phyloP scores from a whole-genome alignment of 2,329 filamentous ascomycete genomes.

The Aspergillus sp. region DNA sequence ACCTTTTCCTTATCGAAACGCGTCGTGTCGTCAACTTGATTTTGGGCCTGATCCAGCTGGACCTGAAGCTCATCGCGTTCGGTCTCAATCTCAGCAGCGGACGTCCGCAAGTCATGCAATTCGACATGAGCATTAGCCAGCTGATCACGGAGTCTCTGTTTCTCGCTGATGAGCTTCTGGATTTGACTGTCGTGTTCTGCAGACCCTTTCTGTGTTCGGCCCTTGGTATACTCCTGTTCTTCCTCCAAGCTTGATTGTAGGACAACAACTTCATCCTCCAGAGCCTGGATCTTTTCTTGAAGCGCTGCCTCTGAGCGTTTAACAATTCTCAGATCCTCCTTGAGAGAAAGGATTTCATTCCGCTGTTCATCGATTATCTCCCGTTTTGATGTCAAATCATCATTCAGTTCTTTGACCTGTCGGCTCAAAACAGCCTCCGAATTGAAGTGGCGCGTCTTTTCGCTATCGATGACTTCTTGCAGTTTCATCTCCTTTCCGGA shows the following conservation, averaged over 20 bases:
- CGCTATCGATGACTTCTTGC: constrained; percentile 68
- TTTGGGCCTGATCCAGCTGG: constrained; percentile 59
- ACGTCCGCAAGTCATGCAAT: constrained; percentile 59
- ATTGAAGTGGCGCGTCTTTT: constrained; percentile 69
- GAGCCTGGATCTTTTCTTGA: constrained; percentile 64
- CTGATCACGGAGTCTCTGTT: constrained; percentile 65
- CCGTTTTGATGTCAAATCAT: constrained; percentile 69
- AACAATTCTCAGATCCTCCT: constrained; percentile 70
- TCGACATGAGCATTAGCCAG: constrained; percentile 62
- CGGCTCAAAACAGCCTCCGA: constrained; percentile 70
- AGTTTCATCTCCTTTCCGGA: constrained; percentile 69
- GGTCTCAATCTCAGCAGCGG: constrained; percentile 60
- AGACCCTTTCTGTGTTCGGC: constrained; percentile 59
- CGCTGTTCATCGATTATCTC: constrained; percentile 66
- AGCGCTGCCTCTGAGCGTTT: constrained; percentile 65
- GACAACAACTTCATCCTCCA: constrained; percentile 77
- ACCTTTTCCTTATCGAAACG: constrained; percentile 69
- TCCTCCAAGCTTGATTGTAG: constrained; percentile 67
- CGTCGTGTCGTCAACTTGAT: constrained; percentile 60
- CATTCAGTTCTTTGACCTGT: constrained; percentile 74
- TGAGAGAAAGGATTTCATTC: constrained; percentile 65
- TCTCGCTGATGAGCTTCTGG: constrained; percentile 60
- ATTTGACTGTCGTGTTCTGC: constrained; percentile 62
- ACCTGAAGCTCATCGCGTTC: constrained; percentile 68
- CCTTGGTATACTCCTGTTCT: constrained; percentile 63